phyloP scores from a whole-genome alignment of 75 land plant species.

The Chamaecyparis obtusa region DNA sequence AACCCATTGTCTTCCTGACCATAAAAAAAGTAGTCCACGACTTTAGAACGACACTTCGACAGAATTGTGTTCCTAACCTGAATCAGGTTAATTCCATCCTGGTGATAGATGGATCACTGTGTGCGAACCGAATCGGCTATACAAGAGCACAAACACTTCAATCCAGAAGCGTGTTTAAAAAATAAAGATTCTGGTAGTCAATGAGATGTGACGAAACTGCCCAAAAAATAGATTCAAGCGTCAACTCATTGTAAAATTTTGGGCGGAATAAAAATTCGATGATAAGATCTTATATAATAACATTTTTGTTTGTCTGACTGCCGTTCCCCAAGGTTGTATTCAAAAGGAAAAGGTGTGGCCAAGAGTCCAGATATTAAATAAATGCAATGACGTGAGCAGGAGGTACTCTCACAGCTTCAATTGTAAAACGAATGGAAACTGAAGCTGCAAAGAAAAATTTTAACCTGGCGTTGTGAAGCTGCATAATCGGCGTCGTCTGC shows the following conservation, averaged over 20 bases:
- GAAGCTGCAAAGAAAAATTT: not conserved
- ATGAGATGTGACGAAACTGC: not conserved
- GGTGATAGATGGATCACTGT: too few relatives aligned
- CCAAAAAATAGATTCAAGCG: not conserved
- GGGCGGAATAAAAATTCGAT: not conserved
- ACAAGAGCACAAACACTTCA: too few relatives aligned
- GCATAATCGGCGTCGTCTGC: conserved; percentile 85
- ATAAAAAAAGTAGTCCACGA: not conserved
- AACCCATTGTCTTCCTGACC: not conserved
- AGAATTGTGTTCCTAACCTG: not conserved
- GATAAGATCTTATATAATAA: not conserved
- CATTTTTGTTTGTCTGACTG: not conserved
- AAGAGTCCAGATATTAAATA: not conserved
- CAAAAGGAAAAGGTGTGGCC: not conserved
- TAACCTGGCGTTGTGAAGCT: conserved; percentile 55
- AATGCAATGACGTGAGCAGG: not conserved
- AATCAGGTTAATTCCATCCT: not conserved
- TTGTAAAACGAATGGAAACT: not conserved
- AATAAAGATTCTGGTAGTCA: not conserved
- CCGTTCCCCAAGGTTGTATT: not conserved
- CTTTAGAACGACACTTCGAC: not conserved
- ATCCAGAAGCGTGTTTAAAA: too few relatives aligned
- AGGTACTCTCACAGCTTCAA: not conserved
- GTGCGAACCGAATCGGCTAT: too few relatives aligned
- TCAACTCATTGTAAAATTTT: not conserved